phyloP scores from a whole-genome alignment of 2,329 filamentous ascomycete species.

The Xylariaceae sp. region DNA sequence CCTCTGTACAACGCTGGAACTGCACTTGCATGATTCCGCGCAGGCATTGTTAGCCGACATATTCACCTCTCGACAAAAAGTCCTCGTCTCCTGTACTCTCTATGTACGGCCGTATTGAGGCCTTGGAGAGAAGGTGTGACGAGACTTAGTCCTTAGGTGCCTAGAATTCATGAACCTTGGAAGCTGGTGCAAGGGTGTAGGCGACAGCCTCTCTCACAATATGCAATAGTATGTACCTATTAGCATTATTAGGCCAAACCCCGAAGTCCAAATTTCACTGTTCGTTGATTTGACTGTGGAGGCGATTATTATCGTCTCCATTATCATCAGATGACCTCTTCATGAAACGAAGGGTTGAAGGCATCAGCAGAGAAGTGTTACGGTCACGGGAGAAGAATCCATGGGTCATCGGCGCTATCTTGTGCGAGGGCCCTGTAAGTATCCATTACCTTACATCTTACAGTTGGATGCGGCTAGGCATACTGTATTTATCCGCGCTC shows the following conservation, averaged over 20 bases:
- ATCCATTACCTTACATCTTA: neutral
- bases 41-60: conserved; percentile 4
- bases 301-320: neutral
- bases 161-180: conserved; percentile 18
- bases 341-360: neutral
- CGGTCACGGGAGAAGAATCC: neutral
- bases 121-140: conserved; percentile 20
- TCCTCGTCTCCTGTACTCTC: conserved; percentile 9
- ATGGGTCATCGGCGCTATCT: neutral
- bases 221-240: neutral
- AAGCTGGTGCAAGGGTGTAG: conserved; percentile 19
- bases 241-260: neutral
- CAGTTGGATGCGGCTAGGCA: neutral
- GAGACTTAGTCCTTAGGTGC: conserved; percentile 18
- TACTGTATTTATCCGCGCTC: neutral
- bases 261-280: neutral
- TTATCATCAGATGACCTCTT: neutral
- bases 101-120: conserved; percentile 25
- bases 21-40: conserved; percentile 7
- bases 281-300: neutral
- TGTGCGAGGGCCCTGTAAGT: neutral
- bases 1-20: conserved; percentile 14
- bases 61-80: conserved; percentile 7
- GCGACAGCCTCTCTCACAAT: neutral
- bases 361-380: neutral